Conservation (phyloP, 2,329 filamentous ascomycete genomes). For the Sclerotinia nivalis region DNA sequence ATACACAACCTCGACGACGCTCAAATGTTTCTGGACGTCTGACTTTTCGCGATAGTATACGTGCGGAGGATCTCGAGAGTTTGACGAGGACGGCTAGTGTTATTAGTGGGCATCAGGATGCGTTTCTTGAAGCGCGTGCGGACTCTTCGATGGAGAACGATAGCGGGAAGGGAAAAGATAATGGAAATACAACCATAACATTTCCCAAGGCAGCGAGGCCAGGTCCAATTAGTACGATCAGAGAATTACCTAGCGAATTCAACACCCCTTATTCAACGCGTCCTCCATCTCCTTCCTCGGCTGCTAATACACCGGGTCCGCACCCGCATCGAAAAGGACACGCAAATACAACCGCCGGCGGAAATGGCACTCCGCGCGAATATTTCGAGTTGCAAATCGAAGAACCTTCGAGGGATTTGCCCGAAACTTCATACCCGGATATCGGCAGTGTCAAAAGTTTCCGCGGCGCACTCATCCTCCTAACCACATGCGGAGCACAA, state of each 20-base stretch:
- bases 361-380: neutral
- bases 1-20: neutral
- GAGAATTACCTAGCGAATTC: constrained; percentile 24
- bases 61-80: constrained; percentile 17
- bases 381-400: constrained; percentile 16
- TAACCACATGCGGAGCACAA: constrained; percentile 47
- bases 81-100: constrained; percentile 12
- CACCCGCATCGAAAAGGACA: neutral
- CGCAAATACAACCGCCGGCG: neutral
- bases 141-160: neutral
- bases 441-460: constrained; percentile 43
- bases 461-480: constrained; percentile 44
- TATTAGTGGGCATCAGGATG: constrained; percentile 16
- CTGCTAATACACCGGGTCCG: neutral
- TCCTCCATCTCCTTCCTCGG: constrained; percentile 24
- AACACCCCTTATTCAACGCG: constrained; percentile 25
- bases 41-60: constrained; percentile 17
- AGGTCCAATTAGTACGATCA: constrained; percentile 22
- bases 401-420: neutral
- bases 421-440: constrained; percentile 17
- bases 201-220: constrained; percentile 18
- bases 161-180: neutral
- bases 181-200: constrained; percentile 6
- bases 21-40: constrained; percentile 19
- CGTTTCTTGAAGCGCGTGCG: constrained; percentile 3